These are phyloP conservation scores for Penicillium verrucosum DNA, from an alignment of 2,329 filamentous ascomycete genomes.

Conservation along the genomic window DNA sequence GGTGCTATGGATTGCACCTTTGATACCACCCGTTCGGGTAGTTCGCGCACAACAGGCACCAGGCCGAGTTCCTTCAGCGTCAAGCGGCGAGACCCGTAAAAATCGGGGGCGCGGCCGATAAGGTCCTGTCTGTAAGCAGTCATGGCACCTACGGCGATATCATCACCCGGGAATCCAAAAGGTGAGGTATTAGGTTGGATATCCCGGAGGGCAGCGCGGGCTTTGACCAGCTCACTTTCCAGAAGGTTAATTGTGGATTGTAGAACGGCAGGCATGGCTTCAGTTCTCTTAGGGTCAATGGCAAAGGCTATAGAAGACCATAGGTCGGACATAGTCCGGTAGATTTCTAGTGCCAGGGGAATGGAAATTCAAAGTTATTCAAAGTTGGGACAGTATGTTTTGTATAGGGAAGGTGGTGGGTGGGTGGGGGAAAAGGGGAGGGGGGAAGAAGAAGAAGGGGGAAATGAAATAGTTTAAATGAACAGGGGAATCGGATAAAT, in stretches of 20 bases:
- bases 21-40: conserved; percentile 12
- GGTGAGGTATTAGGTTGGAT: conserved; percentile 36
- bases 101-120: conserved; percentile 36
- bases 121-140: conserved; percentile 40
- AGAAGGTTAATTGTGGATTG: conserved; percentile 43
- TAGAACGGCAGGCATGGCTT: conserved; percentile 40
- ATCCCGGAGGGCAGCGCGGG: conserved; percentile 40
- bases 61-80: conserved; percentile 39
- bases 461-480: conserved; percentile 7
- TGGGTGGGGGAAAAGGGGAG: too few relatives aligned
- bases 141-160: conserved; percentile 39
- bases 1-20: conserved; percentile 4
- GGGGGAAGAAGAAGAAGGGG: neutral
- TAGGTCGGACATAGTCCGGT: conserved; percentile 35
- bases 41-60: conserved; percentile 27
- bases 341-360: conserved; percentile 13
- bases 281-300: conserved; percentile 36
- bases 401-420: neutral
- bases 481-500: neutral
- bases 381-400: neutral
- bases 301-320: conserved; percentile 38
- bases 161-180: conserved; percentile 29
- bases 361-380: too few relatives aligned
- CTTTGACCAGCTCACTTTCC: conserved; percentile 42
- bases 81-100: conserved; percentile 36